phyloP scores from a whole-genome alignment of 139 green algal genomes.

The Tetradesmus lagerheimii region DNA sequence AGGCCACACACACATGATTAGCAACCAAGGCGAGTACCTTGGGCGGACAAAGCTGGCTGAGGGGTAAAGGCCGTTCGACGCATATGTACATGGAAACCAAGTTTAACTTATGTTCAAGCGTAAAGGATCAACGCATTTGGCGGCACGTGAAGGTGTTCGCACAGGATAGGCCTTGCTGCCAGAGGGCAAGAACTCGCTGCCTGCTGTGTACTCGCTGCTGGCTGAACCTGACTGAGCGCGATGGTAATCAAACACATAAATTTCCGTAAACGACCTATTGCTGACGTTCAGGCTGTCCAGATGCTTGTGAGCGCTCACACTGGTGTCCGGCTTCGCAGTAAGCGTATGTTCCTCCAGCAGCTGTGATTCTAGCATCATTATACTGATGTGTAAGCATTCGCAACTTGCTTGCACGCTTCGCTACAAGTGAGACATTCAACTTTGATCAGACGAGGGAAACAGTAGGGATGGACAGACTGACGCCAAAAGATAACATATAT shows the following conservation, averaged over 20 bases:
- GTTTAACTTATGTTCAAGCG: not conserved
- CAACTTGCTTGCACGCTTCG: not conserved
- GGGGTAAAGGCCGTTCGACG: not conserved
- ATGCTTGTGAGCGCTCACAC: not conserved
- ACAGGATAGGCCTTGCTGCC: not conserved
- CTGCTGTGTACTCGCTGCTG: not conserved
- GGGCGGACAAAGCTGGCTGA: not conserved
- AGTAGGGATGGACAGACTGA: too few relatives aligned
- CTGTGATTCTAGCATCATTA: too few relatives aligned
- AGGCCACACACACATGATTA: not conserved
- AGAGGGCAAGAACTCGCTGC: not conserved
- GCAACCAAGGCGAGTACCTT: not conserved
- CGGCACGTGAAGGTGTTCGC: not conserved
- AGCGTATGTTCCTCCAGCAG: not conserved
- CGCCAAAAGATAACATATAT: too few relatives aligned
- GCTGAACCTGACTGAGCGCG: not conserved
- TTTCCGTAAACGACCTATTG: not conserved
- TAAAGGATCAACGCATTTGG: not conserved
- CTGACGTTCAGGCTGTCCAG: not conserved
- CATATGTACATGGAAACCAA: not conserved
- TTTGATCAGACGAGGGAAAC: too few relatives aligned
- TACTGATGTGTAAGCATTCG: too few relatives aligned
- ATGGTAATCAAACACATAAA: not conserved
- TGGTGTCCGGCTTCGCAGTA: not conserved
- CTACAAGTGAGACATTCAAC: not conserved